Evolutionary conservation across 768 basidiomycete species (phyloP).

Genomic region (Sutorius australiensis): DNA sequence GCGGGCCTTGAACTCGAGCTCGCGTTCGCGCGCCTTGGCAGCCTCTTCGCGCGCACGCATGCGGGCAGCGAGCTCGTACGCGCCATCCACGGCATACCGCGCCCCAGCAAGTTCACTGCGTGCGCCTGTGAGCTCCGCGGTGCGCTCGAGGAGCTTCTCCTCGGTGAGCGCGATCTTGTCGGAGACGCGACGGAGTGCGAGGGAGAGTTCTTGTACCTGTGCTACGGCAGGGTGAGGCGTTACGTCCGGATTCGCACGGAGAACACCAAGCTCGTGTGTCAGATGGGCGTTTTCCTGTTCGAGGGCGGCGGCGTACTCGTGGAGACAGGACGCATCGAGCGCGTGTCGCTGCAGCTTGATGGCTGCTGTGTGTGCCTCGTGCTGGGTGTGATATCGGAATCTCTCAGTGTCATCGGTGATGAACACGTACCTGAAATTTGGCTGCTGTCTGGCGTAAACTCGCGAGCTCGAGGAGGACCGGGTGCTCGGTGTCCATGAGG

Average conservation of each 20-base stretch:
- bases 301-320: slow-evolving; percentile 30
- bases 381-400: slow-evolving; percentile 35
- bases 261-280: slow-evolving; percentile 48
- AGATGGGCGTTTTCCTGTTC: slow-evolving; percentile 59
- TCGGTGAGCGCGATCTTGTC: slow-evolving; percentile 68
- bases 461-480: slow-evolving; percentile 46
- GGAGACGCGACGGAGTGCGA: slow-evolving; percentile 63
- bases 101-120: slow-evolving; percentile 44
- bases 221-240: slow-evolving; percentile 36
- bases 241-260: slow-evolving; percentile 52
- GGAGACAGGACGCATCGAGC: slow-evolving; percentile 41
- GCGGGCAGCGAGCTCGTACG: slow-evolving; percentile 52
- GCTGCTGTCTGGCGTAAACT: slow-evolving; percentile 44
- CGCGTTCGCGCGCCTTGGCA: slow-evolving; percentile 44
- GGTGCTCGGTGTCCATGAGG: slow-evolving; percentile 31
- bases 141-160: slow-evolving; percentile 45
- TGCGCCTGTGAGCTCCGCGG: slow-evolving; percentile 42
- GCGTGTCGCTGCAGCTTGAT: slow-evolving; percentile 64
- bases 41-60: slow-evolving; percentile 56
- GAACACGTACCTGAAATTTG: slow-evolving; percentile 44
- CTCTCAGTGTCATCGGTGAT: background rate
- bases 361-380: slow-evolving; percentile 65
- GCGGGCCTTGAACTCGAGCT: slow-evolving; percentile 43
- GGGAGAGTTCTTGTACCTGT: slow-evolving; percentile 53
- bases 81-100: slow-evolving; percentile 43